Base-by-base conservation (phyloP, 2,329 filamentous ascomycete species). In the Sodiomyces alkalinus region DNA sequence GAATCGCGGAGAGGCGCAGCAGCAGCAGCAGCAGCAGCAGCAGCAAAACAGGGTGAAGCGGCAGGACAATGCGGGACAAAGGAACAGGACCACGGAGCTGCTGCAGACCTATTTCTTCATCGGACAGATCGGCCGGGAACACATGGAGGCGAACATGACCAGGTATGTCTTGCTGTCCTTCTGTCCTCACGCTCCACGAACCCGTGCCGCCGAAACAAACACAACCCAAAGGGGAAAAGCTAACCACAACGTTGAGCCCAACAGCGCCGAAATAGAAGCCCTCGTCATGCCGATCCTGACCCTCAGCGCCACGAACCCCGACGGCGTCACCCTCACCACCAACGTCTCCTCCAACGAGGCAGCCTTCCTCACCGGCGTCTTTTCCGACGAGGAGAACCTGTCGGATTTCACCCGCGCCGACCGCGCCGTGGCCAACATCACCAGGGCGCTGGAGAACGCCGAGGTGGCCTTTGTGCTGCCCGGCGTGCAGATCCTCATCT, bases 271-370 rank as follows among this genome's bases (percentile, higher is more conserved):
- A 19, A 55, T 80, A 16, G 68, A 80, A 48, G 58, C 60, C 5
- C 55, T 80, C 21, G 62, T 83, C 37, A 68, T 78, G 47, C 79
- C 79, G 6, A 60, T 58, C n/a, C 67, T 85, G 33, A 72, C 70
- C 11, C 64, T 85, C 26, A 64, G 66, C 9, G 77, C 64, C n/a
- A 56, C 51, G 22, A 68, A 64, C 39, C 41, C 56, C 17, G 48
- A 51, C 10, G 70, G 69, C 35, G 45, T 57, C 41, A 48, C 52
- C 1, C 58, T 80, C 33, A 64, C 55, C 41, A 76, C 76, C 27
- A 73, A 68, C 19, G 67, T 83, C 28, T 75, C 75, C 7, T 64
- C 69, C 34, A 74, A 76, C 49, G 74, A 81, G 47, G 76, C 78
- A 11, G 64, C 68, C 6, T 85, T 83, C 40, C 65, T 82, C 21